phyloP scores from a whole-genome alignment of 345 rosid genomes.

The Brassica juncea region DNA sequence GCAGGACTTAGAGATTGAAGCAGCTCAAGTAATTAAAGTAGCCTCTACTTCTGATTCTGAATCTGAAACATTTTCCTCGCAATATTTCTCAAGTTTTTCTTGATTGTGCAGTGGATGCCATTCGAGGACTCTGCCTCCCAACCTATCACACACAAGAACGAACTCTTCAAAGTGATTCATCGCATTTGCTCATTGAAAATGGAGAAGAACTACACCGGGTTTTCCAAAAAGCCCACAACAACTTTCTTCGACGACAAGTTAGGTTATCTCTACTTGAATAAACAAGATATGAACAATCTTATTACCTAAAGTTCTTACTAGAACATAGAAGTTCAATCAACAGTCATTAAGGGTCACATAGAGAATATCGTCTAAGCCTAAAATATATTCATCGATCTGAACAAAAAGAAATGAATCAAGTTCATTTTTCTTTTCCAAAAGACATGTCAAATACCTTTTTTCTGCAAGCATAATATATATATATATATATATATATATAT shows the following conservation, averaged over 20 bases:
- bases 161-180: conserved; percentile 47
- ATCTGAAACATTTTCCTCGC: neutral
- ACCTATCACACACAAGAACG: conserved; percentile 55
- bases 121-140: conserved; percentile 74
- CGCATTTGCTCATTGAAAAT: conserved; percentile 55
- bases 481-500: neutral
- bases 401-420: neutral
- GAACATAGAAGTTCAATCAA: neutral
- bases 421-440: neutral
- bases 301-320: conserved; percentile 7
- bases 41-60: conserved; percentile 4
- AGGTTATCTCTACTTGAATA: conserved; percentile 53
- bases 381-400: neutral
- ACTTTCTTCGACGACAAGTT: conserved; percentile 39
- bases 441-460: conserved; percentile 17
- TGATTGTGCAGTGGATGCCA: conserved; percentile 66
- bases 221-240: conserved; percentile 41
- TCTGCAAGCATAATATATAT: neutral
- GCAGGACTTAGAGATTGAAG: conserved; percentile 81
- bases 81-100: neutral
- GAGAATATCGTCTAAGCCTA: conserved; percentile 4
- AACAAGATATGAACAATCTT: conserved; percentile 39
- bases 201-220: conserved; percentile 52
- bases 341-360: neutral
- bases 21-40: conserved; percentile 62